Percentiles rank a stretch among this genome's conserved stretches.
These are phyloP conservation scores for Durio zibethinus DNA, from an alignment of 345 rosid species.

Conservation along the genomic window DNA sequence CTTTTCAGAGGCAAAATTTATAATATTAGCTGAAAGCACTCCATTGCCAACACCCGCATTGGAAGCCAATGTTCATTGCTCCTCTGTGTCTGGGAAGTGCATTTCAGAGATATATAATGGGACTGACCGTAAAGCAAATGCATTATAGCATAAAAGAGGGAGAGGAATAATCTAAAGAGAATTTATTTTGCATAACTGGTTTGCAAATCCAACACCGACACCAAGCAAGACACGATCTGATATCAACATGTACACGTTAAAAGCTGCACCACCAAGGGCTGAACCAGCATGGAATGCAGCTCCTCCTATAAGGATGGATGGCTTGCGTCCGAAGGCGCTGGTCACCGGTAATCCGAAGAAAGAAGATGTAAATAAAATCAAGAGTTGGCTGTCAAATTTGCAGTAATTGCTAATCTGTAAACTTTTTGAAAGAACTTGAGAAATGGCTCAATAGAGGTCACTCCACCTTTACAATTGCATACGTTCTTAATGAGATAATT, in stretches of 20 bases:
- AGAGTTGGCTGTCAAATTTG: constrained; percentile 61
- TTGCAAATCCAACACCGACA: constrained; percentile 67
- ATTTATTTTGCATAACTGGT: constrained; percentile 43
- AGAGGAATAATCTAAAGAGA: not conserved
- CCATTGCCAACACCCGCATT: constrained; percentile 66
- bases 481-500: not conserved
- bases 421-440: constrained; percentile 56
- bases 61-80: constrained; percentile 74
- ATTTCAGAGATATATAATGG: constrained; percentile 78
- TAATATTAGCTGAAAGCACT: constrained; percentile 44
- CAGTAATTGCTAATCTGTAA: constrained; percentile 56
- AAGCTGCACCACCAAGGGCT: constrained; percentile 54
- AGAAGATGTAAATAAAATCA: constrained; percentile 71
- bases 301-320: constrained; percentile 57
- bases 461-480: constrained; percentile 50
- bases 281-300: constrained; percentile 55
- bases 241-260: constrained; percentile 50
- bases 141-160: not conserved
- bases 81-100: constrained; percentile 75
- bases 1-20: constrained; percentile 62
- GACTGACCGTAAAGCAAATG: constrained; percentile 42
- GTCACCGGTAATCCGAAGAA: constrained; percentile 58
- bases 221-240: constrained; percentile 72
- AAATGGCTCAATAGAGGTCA: constrained; percentile 81
- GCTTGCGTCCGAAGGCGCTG: constrained; percentile 55